Base-by-base conservation (phyloP, 2,329 filamentous ascomycete genomes). In the Calcarisporium arbuscula region DNA sequence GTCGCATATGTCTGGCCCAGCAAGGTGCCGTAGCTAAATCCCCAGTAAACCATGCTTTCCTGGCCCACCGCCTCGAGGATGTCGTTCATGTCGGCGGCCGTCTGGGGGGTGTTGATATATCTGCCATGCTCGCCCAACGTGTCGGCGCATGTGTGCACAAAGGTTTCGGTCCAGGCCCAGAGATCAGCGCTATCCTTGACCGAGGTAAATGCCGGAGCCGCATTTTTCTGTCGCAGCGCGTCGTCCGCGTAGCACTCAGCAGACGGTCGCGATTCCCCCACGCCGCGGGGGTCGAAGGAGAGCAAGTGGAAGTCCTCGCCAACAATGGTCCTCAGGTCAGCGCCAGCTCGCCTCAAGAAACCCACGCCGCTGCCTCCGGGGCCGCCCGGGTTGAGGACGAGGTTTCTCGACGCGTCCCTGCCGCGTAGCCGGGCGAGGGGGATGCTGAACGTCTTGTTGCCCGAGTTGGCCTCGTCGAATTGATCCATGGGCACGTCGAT, bases 1-100 rank as follows among this genome's bases (percentile, higher is more conserved):
- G 54, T 52, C 0, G 61, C 62, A 19, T 65, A 65, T 0, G 59
- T 64, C 29, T 55, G 52, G 1, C 64, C 65, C 3, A 68, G 51
- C 2, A 60, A 38, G 1, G 55, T 62, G 12, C 64, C 64, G 36
- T 68, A 68, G 34, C 59, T 64, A 34, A 64, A 54, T 0, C 65
- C 64, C 62, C 61, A 65, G 31, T 62, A 65, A 7, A 51, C 40
- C 46, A 62, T 50, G 2, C 50, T 43, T 28, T 57, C 32, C 18
- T 54, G 43, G 4, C 55, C 57, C 25, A 57, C 30, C 15, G 52
- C 65, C 32, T 69, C 62, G 2, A 71, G 49, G 19, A 71, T 69
- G 10, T 51, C 61, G 41, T 69, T 68, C 65, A 72, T 70, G 39
- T 72, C 68, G 20, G 67, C 64, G 8, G 65, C 68, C 1, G 65